phyloP scores from a whole-genome alignment of 331 rosid genomes.

The Arachis monticola region DNA sequence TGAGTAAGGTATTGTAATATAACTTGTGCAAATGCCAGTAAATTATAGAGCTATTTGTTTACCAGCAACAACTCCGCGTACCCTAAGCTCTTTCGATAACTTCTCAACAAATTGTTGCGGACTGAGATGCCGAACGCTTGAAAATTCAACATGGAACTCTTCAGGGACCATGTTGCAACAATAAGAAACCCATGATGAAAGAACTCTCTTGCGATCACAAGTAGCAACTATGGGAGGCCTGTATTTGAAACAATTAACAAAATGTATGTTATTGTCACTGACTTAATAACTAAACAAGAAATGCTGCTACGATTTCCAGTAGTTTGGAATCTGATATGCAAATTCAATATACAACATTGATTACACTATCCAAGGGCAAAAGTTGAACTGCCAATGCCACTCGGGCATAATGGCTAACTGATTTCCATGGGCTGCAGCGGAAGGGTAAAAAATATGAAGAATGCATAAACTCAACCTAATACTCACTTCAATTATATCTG shows the following conservation, averaged over 20 bases:
- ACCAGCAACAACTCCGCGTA: slow-evolving; percentile 92
- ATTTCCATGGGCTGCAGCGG: neutral
- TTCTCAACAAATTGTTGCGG: slow-evolving; percentile 87
- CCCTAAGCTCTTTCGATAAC: slow-evolving; percentile 74
- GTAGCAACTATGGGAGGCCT: slow-evolving; percentile 91
- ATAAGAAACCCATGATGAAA: slow-evolving; percentile 80
- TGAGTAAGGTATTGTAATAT: slow-evolving; percentile 1
- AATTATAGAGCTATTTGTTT: slow-evolving; percentile 33
- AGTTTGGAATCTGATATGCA: slow-evolving; percentile 1
- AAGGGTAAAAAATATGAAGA: neutral
- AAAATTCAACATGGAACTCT: slow-evolving; percentile 79
- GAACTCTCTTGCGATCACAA: slow-evolving; percentile 83
- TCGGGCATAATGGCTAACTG: neutral
- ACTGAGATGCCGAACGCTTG: slow-evolving; percentile 76
- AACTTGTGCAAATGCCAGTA: slow-evolving; percentile 9
- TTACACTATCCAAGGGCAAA: slow-evolving; percentile 10
- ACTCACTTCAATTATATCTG: slow-evolving; percentile 23
- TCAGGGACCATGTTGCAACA: slow-evolving; percentile 69
- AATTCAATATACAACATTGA: slow-evolving; percentile 12
- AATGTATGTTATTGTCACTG: slow-evolving; percentile 21
- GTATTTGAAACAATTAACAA: slow-evolving; percentile 41
- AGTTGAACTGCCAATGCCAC: neutral
- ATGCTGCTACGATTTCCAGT: slow-evolving; percentile 16
- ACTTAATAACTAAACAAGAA: neutral
- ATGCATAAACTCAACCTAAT: neutral